Percentiles rank a stretch among this genome's conserved stretches.
Evolutionary conservation across 768 basidiomycete species (phyloP).

Genomic region (Rhodotorula kratochvilovae): DNA sequence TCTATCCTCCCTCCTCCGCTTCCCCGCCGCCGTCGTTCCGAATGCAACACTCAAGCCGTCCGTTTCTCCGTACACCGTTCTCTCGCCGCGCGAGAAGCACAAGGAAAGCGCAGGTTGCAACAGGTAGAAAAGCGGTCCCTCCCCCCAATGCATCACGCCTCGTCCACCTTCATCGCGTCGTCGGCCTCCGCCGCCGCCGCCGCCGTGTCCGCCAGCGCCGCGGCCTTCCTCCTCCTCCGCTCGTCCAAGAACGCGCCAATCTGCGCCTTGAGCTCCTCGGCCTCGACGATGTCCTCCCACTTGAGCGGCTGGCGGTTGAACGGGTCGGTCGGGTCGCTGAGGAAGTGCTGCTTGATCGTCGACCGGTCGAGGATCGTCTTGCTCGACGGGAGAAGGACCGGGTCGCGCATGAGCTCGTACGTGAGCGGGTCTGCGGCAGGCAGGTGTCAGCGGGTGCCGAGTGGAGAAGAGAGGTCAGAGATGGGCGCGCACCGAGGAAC

Average conservation of each 20-base stretch:
- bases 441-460: conserved; percentile 6
- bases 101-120: not conserved
- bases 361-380: conserved; percentile 71
- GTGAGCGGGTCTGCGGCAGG: conserved; percentile 69
- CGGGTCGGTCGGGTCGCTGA: conserved; percentile 87
- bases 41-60: no score
- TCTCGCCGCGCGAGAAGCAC: no score
- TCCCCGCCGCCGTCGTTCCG: not conserved
- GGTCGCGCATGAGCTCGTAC: conserved; percentile 90
- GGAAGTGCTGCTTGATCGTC: conserved; percentile 89
- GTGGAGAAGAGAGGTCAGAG: no score
- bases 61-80: no score
- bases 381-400: conserved; percentile 83
- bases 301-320: conserved; percentile 83
- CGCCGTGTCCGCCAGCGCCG: not conserved
- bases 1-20: not conserved
- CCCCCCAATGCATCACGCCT: not conserved
- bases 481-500: conserved; percentile 65
- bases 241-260: conserved; percentile 69
- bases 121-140: no score
- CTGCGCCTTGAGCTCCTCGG: conserved; percentile 61
- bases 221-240: conserved; percentile 10
- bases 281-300: conserved; percentile 65
- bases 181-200: not conserved
- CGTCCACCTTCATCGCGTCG: conserved; percentile 11